Evolutionary conservation across 1,284 basidiomycete species (phyloP).

Genomic region (Ceratobasidium sp.): DNA sequence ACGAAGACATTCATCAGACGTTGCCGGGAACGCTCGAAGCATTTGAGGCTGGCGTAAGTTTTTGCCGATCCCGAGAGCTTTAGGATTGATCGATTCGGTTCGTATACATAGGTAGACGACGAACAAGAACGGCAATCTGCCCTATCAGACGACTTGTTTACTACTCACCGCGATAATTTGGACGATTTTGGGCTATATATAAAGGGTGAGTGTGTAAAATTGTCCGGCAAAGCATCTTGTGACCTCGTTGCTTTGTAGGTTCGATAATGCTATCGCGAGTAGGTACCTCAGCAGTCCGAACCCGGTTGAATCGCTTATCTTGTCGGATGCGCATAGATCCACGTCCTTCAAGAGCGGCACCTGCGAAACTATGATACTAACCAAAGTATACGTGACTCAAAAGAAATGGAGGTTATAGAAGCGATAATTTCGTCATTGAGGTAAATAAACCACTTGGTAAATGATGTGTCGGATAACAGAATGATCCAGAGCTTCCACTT

Average conservation of each 20-base stretch:
- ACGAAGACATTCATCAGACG: slow-evolving; percentile 48
- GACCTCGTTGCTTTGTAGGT: not conserved
- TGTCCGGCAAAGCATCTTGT: too few relatives aligned
- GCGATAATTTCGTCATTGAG: slow-evolving; percentile 16
- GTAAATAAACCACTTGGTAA: not conserved
- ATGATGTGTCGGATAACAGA: not conserved
- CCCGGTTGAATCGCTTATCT: not conserved
- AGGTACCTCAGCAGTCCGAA: not conserved
- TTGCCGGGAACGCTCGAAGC: slow-evolving; percentile 41
- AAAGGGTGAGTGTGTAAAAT: not conserved
- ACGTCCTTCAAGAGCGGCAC: not conserved
- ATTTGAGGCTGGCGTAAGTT: slow-evolving; percentile 41
- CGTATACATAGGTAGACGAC: slow-evolving; percentile 20
- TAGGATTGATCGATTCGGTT: too few relatives aligned
- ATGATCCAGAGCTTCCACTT: not conserved
- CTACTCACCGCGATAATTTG: slow-evolving; percentile 19
- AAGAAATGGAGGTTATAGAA: slow-evolving; percentile 23
- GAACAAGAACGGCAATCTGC: slow-evolving; percentile 22
- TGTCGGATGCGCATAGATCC: slow-evolving; percentile 1
- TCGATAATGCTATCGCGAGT: slow-evolving; percentile 40
- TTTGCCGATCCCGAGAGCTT: not conserved
- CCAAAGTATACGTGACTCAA: slow-evolving; percentile 17
- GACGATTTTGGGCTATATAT: slow-evolving; percentile 39
- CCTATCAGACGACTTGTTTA: slow-evolving; percentile 33
- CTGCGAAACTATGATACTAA: not conserved